Evolutionary conservation across 2,329 filamentous ascomycete genomes (phyloP).

Genomic region (Colletotrichum falcatum): DNA sequence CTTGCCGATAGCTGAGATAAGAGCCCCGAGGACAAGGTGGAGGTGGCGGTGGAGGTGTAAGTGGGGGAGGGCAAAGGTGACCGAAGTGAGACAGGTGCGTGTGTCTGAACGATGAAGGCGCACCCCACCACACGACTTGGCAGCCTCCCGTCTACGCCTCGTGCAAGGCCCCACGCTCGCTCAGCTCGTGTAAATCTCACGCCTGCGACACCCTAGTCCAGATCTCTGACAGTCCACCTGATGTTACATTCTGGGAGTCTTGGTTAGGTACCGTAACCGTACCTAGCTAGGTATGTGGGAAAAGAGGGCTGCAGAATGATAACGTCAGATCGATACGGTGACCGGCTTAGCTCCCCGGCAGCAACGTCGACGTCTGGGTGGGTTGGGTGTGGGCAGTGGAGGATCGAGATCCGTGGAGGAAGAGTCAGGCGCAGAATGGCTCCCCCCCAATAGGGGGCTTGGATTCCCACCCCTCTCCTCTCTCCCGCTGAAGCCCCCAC

Average conservation of each 20-base stretch:
- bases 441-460: background rate
- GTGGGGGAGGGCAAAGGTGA: background rate
- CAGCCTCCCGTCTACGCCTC: slow-evolving; percentile 2
- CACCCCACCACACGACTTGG: background rate
- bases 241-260: background rate
- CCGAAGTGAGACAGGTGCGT: slow-evolving; percentile 22
- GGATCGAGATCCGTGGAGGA: background rate
- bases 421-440: background rate
- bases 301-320: background rate
- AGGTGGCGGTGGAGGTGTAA: slow-evolving; percentile 4
- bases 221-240: slow-evolving; percentile 1
- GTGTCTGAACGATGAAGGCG: slow-evolving; percentile 16
- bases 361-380: background rate
- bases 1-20: background rate
- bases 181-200: background rate
- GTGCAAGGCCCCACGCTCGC: slow-evolving; percentile 1
- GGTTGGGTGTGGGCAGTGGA: background rate
- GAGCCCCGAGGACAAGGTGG: slow-evolving; percentile 1
- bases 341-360: no score
- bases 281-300: no score
- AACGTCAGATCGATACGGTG: background rate
- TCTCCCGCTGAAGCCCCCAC: background rate
- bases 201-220: slow-evolving; percentile 1
- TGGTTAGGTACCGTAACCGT: no score
- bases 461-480: background rate